Evolutionary conservation across 306 rosid genomes (phyloP).

Genomic region (Sicyos baderoa): DNA sequence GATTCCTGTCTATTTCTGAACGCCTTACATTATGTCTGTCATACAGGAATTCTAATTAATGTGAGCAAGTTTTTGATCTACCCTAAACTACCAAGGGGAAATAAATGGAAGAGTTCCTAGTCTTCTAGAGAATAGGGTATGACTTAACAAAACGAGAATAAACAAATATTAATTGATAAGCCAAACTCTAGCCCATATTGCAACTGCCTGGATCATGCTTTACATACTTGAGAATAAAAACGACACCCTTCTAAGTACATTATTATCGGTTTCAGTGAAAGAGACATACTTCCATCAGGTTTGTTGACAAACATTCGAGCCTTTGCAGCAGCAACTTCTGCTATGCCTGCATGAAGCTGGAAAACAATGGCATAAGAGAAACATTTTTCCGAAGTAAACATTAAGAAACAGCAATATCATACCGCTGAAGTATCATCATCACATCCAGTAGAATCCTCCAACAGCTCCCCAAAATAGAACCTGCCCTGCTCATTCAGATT

Average conservation of each 20-base stretch:
- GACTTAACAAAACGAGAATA: too few relatives aligned
- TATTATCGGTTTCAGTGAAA: not conserved
- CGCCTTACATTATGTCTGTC: not conserved
- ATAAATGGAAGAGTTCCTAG: not conserved
- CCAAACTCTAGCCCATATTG: not conserved
- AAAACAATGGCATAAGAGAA: conserved; percentile 29
- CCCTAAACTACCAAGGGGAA: not conserved
- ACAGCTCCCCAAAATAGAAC: conserved; percentile 83
- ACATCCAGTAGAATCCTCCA: conserved; percentile 56
- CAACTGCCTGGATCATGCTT: not conserved
- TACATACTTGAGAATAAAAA: not conserved
- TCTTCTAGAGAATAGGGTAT: not conserved
- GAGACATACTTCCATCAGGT: conserved; percentile 91
- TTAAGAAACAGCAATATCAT: conserved; percentile 1
- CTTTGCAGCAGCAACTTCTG: conserved; percentile 98
- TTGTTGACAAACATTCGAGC: conserved; percentile 97
- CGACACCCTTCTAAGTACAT: not conserved
- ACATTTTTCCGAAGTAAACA: conserved; percentile 9
- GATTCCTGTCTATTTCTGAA: not conserved
- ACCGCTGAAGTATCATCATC: conserved; percentile 74
- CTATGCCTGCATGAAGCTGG: conserved; percentile 89
- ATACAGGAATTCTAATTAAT: not conserved
- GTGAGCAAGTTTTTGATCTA: not conserved
- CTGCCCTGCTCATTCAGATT: conserved; percentile 61
- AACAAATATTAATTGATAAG: not conserved